Base-by-base conservation (phyloP, 371 early-diverging fungal genomes). In the Mortierella sp. region DNA sequence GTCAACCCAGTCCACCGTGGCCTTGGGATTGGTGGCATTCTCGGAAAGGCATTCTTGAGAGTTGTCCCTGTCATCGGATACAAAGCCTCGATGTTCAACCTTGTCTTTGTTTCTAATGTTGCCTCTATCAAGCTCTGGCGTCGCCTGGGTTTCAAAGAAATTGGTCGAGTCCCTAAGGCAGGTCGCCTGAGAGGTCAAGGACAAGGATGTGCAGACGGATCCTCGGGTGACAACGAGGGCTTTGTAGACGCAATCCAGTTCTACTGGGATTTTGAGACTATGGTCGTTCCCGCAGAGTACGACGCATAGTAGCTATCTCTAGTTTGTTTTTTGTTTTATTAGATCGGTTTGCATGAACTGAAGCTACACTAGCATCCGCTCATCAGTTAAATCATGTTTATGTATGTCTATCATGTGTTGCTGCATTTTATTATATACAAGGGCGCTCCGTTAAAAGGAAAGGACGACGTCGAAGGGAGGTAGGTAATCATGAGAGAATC, bases 61-160 rank as follows among this genome's bases (percentile, higher is more conserved):
- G 30, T 91, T 1, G 92, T 87, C 0, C 91, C 93, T 23, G 56
- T 82, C 21, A 80, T 92, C 30, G 93, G 93, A 5, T 94, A 92
- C 79, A 81, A 84, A 41, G 91, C 92, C 4, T 87, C 89, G 28
- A 83, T 94, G 75, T 94, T 94, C 79, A 94, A 94, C 61, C 83
- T 94, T 5, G 94, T 94, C 17, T 94, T 92, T 82, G 87, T 69
- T 3, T 87, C 82, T 49, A 92, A 94, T 64, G 80, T 72, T 21
- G 87, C 89, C 14, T 89, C 90, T 2, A 83, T 92, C 52, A 64
- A 79, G 17, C 82, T 92, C 31, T 92, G 92, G 92, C 78, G 79
- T 34, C 70, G 72, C n/a, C 78, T 89, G 11, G 92, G 91, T 3
- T 93, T 93, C 66, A 50, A 82, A 47, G 83, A 87, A 64, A 83